Evolutionary conservation across 2,329 filamentous ascomycete genomes (phyloP).

Genomic region (Hirsutella minnesotensis): DNA sequence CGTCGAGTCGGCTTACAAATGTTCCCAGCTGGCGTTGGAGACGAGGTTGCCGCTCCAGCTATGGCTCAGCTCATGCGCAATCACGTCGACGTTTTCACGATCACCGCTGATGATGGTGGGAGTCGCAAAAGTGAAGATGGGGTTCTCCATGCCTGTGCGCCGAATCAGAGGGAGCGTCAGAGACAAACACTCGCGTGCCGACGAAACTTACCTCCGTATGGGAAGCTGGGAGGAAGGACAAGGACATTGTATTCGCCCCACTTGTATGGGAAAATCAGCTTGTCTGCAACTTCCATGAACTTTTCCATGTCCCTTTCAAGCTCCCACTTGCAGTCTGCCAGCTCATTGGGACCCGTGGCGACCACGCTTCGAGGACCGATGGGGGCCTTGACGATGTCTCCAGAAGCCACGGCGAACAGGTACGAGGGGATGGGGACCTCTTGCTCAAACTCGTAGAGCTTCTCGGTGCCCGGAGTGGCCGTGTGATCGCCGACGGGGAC

Average conservation of each 20-base stretch:
- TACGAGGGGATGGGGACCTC: conserved; percentile 89
- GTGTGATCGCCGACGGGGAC: conserved; percentile 40
- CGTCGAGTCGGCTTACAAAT: conserved; percentile 42
- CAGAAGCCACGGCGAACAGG: conserved; percentile 80
- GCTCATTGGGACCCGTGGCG: conserved; percentile 77
- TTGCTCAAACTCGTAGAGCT: conserved; percentile 78
- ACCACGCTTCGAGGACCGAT: conserved; percentile 81
- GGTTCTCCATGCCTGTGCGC: conserved; percentile 67
- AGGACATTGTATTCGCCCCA: conserved; percentile 96
- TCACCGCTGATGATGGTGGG: conserved; percentile 89
- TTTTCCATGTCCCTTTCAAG: conserved; percentile 83
- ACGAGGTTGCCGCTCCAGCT: conserved; percentile 87
- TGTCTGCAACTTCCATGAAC: conserved; percentile 79
- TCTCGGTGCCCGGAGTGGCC: conserved; percentile 34
- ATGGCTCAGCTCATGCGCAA: conserved; percentile 71
- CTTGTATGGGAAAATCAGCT: conserved; percentile 70
- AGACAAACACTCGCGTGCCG: neutral
- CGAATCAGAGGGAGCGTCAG: neutral
- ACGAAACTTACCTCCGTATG: conserved; percentile 56
- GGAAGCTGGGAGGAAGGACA: conserved; percentile 80
- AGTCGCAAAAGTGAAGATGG: conserved; percentile 88
- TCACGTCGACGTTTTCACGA: conserved; percentile 86
- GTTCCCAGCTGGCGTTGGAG: conserved; percentile 69
- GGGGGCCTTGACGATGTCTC: conserved; percentile 73
- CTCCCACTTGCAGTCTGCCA: conserved; percentile 79